Conservation (phyloP, 441 rosid genomes). For the Isatis lusitanica region DNA sequence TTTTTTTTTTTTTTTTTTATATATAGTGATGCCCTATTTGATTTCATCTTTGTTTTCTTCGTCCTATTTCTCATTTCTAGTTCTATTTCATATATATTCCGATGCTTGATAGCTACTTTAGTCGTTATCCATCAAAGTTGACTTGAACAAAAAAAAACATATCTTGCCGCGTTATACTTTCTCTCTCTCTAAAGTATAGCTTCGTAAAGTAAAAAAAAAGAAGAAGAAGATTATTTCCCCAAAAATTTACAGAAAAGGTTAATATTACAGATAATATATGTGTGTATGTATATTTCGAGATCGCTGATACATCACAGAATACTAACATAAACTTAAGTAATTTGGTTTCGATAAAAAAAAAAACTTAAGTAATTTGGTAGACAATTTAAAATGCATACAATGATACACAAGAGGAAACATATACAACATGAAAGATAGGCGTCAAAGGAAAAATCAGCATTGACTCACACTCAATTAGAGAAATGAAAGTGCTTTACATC, state of each 20-base stretch:
- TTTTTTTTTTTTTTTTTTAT: neutral
- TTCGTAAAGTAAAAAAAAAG: neutral
- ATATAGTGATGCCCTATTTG: neutral
- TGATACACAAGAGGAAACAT: neutral
- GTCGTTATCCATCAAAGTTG: neutral
- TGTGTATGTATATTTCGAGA: neutral
- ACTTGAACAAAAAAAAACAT: neutral
- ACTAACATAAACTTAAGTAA: too few relatives aligned
- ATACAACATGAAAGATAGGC: constrained; percentile 4
- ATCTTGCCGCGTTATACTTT: neutral
- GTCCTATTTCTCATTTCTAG: neutral
- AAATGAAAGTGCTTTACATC: constrained; percentile 7
- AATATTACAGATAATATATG: neutral
- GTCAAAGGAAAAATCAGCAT: neutral
- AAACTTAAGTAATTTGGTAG: neutral
- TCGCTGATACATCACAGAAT: neutral
- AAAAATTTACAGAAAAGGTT: neutral
- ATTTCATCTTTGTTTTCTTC: neutral
- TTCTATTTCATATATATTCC: neutral
- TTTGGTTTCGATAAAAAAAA: too few relatives aligned
- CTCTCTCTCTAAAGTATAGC: neutral
- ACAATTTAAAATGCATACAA: neutral
- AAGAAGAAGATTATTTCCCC: neutral
- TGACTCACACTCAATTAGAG: neutral
- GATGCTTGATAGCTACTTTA: neutral